phyloP scores from a whole-genome alignment of 176 grass and related monocot species.

The Ampelocalamus luodianensis region DNA sequence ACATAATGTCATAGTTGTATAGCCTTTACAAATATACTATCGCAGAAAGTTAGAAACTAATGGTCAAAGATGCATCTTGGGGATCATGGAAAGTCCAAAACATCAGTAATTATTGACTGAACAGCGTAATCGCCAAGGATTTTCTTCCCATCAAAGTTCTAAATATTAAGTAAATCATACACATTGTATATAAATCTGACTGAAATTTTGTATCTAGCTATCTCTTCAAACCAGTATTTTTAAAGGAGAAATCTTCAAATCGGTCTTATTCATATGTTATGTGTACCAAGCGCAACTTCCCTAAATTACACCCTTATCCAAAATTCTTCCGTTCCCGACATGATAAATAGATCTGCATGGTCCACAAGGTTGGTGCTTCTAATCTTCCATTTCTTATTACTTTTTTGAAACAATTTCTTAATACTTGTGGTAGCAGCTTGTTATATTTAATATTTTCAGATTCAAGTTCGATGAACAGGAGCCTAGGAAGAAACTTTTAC shows the following conservation, averaged over 20 bases:
- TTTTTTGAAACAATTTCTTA: neutral
- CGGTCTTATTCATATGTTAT: neutral
- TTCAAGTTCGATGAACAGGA: neutral
- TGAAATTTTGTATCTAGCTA: neutral
- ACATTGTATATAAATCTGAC: neutral
- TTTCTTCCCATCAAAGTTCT: neutral
- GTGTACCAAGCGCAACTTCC: neutral
- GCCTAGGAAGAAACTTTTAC: constrained; percentile 8
- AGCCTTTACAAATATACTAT: constrained; percentile 4
- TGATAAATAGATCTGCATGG: neutral
- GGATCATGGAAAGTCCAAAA: neutral
- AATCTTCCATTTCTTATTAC: neutral
- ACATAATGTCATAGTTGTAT: neutral
- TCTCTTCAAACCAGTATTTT: neutral
- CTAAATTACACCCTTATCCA: neutral
- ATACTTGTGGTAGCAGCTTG: neutral
- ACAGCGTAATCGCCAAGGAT: neutral
- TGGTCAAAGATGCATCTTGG: constrained; percentile 5
- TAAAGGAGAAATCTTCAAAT: neutral
- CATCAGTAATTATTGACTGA: neutral
- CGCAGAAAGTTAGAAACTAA: neutral
- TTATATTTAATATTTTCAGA: constrained; percentile 3
- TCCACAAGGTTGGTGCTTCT: neutral
- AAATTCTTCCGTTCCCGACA: neutral
- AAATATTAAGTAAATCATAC: neutral